Conservation (phyloP, 371 early-diverging fungal species). For the Mortierella polycephala region DNA sequence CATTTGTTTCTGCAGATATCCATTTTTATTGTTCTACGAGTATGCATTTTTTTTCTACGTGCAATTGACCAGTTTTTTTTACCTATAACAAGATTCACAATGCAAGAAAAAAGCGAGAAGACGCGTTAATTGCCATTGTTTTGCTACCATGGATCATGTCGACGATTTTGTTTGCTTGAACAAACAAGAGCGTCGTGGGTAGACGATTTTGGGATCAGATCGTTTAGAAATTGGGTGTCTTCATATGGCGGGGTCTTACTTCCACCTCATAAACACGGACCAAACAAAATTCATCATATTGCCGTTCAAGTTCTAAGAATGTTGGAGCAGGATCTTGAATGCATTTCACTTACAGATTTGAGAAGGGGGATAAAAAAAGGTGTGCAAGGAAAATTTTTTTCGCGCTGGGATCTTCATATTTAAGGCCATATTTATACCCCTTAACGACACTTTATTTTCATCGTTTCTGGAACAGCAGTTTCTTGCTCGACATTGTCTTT, state of each 20-base stretch:
- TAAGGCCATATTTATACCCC: background rate
- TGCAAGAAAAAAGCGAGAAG: no score
- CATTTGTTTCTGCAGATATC: no score
- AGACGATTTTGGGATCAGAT: slow-evolving; percentile 30
- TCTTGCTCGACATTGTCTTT: slow-evolving; percentile 21
- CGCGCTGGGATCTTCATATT: background rate
- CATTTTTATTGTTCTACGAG: no score
- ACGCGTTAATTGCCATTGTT: no score
- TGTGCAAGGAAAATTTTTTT: background rate
- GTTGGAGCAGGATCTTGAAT: no score
- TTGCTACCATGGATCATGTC: no score
- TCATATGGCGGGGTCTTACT: slow-evolving; percentile 59
- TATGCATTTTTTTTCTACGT: no score
- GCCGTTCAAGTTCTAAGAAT: background rate
- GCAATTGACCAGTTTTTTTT: no score
- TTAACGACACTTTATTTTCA: background rate
- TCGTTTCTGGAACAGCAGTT: slow-evolving; percentile 17
- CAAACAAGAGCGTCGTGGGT: background rate
- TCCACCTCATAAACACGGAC: slow-evolving; percentile 62
- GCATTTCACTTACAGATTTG: slow-evolving; percentile 13
- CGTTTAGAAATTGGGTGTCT: slow-evolving; percentile 53
- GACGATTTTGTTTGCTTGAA: background rate
- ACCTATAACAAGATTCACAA: no score
- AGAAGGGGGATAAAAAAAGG: background rate
- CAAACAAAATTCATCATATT: slow-evolving; percentile 58